Base-by-base conservation (phyloP, 805 yeast genomes). In the Cyberlindnera saturnus region DNA sequence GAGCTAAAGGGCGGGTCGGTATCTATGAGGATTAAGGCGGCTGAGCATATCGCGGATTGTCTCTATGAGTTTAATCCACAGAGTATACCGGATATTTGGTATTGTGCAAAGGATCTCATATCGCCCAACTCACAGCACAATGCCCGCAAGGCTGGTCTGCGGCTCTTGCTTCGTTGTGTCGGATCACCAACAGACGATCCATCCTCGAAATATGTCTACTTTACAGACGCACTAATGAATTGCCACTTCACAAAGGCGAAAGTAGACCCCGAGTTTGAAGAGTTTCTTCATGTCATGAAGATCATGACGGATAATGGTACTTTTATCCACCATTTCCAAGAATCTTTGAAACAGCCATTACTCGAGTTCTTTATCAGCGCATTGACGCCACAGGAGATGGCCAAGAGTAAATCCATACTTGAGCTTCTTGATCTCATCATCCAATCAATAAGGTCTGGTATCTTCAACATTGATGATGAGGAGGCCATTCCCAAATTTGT, bases 81-180 rank as follows among this genome's bases (percentile, higher is more conserved):
- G 0, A 74, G 83, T 3, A 70, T 86, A 4, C 80, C 86, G 0
- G 89, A 84, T 48, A 69, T 86, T 2, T 87, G 96, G 96, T 78
- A 81, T 58, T 63, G 79, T 40, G 81, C 83, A 0, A 66, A 75
- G 46, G 76, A 72, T 40, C 61, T 82, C 58, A 69, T 85, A 40
- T 65, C 65, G 6, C 57, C 64, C 0, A 57, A 59, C 3, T 58
- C 54, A 29, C 60, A 57, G n/a, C 54, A 52, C 17, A 43, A 59
- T 1, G 66, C 62, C 15, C 60, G 82, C 23, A 62, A 72, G 29
- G 72, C 74, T 1, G 80, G 81, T 0, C 60, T 86, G 30, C 60
- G 67, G 15, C 64, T 88, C 19, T 59, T 86, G 54, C 55, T 62
- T 6, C 67, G 70, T 40, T 83, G 95, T 59, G 77, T 83, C 8